A percentile compares a stretch with the other conserved stretches of the same genome.
Conservation (phyloP, 768 basidiomycete species). For the Saitozyma podzolica region DNA sequence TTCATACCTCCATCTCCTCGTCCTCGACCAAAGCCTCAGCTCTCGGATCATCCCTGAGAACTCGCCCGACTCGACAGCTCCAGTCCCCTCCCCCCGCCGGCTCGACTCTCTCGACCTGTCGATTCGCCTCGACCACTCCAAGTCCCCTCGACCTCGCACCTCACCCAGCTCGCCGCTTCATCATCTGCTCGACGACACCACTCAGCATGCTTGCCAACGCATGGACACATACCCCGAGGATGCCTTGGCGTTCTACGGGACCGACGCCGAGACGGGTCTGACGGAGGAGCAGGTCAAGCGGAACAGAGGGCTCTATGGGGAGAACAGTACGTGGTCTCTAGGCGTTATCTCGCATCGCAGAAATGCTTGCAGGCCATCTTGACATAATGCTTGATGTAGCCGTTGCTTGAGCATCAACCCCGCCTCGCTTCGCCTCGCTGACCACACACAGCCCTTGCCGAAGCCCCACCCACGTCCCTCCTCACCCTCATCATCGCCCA, state of each 20-base stretch:
- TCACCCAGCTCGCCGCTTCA: too few species aligned
- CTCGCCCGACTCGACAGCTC: too few species aligned
- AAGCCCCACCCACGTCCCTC: conserved; percentile 84
- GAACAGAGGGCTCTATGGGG: conserved; percentile 78
- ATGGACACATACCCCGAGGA: conserved; percentile 74
- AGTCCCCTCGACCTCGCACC: too few species aligned
- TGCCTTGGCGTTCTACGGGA: conserved; percentile 71
- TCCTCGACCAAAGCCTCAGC: too few species aligned
- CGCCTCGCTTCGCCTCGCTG: neutral
- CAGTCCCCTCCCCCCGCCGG: too few species aligned
- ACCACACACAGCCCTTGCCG: conserved; percentile 71
- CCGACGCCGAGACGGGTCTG: conserved; percentile 66
- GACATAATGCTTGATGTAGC: neutral
- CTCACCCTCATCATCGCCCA: conserved; percentile 97
- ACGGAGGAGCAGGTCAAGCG: conserved; percentile 66
- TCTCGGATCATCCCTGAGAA: too few species aligned
- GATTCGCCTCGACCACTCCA: too few species aligned
- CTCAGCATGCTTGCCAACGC: conserved; percentile 55
- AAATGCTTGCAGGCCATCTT: too few species aligned
- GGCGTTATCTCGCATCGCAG: too few species aligned
- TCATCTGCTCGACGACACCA: neutral
- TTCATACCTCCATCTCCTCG: too few species aligned
- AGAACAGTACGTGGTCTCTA: conserved; percentile 57
- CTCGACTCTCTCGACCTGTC: too few species aligned
- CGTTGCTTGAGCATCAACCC: neutral